Evolutionary conservation across 148 eudicot genomes (phyloP).

Genomic region (Diospyros lotus): DNA sequence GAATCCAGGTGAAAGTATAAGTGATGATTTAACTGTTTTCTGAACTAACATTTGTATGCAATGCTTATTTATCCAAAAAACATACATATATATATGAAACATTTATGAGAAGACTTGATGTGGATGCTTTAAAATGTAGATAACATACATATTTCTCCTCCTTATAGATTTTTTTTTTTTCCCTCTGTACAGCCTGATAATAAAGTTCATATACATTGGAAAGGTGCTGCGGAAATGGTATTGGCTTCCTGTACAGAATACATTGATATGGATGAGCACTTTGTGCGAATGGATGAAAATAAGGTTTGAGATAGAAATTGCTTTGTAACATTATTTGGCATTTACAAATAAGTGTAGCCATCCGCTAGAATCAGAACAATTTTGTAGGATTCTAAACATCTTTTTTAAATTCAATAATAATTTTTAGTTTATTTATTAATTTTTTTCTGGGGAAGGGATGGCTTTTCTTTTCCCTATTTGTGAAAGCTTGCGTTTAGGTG

Average conservation of each 20-base stretch:
- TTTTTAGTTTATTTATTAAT: background rate
- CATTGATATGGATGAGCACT: conserved; percentile 47
- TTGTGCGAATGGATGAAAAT: conserved; percentile 46
- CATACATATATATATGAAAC: background rate
- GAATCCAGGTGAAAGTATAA: background rate
- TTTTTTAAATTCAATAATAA: background rate
- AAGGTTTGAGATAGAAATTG: conserved; percentile 44
- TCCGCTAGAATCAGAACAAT: background rate
- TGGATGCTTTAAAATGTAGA: background rate
- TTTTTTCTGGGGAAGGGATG: background rate
- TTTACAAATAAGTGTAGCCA: background rate
- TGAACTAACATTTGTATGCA: background rate
- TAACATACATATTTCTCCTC: background rate
- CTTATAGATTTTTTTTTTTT: background rate
- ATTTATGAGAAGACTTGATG: background rate
- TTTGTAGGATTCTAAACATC: background rate
- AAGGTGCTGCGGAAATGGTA: conserved; percentile 97
- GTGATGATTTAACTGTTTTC: background rate
- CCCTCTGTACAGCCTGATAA: conserved; percentile 43
- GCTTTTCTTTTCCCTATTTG: background rate
- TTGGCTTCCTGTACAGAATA: conserved; percentile 62
- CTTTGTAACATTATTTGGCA: background rate
- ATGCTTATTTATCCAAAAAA: background rate
- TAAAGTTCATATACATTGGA: conserved; percentile 82
- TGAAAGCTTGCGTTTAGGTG: background rate